phyloP scores from a whole-genome alignment of 768 basidiomycete genomes.

The Roridomyces roridus region DNA sequence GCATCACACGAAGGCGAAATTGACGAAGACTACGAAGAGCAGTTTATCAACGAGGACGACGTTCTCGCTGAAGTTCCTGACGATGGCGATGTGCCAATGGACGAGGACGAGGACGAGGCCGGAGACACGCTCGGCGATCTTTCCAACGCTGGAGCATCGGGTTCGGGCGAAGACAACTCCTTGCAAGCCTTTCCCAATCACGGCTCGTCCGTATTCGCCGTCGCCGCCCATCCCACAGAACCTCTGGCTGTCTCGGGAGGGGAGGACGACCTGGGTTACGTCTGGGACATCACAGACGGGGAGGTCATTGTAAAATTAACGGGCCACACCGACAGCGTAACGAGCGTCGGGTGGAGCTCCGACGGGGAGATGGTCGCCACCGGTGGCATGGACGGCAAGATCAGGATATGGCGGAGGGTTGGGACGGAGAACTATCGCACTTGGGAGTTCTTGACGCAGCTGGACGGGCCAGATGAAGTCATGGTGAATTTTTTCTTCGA shows the following conservation, averaged over 20 bases:
- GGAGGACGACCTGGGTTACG: slow-evolving; percentile 93
- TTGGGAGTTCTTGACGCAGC: slow-evolving; percentile 95
- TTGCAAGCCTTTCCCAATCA: slow-evolving; percentile 76
- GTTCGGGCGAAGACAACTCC: slow-evolving; percentile 60
- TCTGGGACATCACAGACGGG: slow-evolving; percentile 89
- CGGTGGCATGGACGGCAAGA: slow-evolving; percentile 97
- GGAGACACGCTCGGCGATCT: slow-evolving; percentile 49
- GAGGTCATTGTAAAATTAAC: slow-evolving; percentile 83
- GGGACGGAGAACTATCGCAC: slow-evolving; percentile 72
- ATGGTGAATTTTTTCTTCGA: slow-evolving; percentile 65
- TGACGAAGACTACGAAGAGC: slow-evolving; percentile 57
- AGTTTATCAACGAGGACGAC: slow-evolving; percentile 72
- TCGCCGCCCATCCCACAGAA: slow-evolving; percentile 83
- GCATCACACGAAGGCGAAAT: slow-evolving; percentile 45
- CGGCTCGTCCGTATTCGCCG: slow-evolving; percentile 78
- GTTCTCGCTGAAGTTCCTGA: slow-evolving; percentile 68
- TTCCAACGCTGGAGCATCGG: slow-evolving; percentile 42
- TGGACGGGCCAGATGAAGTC: slow-evolving; percentile 96
- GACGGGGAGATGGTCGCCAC: slow-evolving; percentile 96
- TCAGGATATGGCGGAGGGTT: slow-evolving; percentile 90
- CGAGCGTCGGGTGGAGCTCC: slow-evolving; percentile 74
- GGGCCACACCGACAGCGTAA: slow-evolving; percentile 94
- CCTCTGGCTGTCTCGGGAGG: slow-evolving; percentile 91
- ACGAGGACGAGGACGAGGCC: slow-evolving; percentile 61
- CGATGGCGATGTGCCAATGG: slow-evolving; percentile 75